These are phyloP conservation scores for Ophiostoma quercus DNA, from an alignment of 2,329 filamentous ascomycete genomes.

Conservation along the genomic window DNA sequence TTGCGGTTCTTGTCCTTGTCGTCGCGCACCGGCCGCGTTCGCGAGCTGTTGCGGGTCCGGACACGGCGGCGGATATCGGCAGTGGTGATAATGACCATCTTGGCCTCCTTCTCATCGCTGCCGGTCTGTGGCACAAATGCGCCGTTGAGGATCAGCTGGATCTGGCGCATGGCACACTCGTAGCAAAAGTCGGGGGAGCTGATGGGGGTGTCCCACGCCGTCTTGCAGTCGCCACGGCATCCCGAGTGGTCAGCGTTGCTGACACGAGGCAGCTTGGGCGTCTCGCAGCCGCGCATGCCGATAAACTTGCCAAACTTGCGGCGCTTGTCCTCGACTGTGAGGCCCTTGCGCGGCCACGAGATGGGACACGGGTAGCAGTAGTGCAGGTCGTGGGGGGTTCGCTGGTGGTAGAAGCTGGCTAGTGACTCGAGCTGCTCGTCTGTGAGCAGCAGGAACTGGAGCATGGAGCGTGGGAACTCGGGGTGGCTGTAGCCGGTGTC, in stretches of 20 bases:
- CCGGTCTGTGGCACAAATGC: neutral
- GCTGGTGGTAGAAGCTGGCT: slow-evolving; percentile 69
- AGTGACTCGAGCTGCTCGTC: slow-evolving; percentile 64
- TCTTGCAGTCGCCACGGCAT: slow-evolving; percentile 3
- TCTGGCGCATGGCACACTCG: neutral
- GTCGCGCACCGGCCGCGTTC: neutral
- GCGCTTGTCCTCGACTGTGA: slow-evolving; percentile 61
- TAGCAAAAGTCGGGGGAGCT: slow-evolving; percentile 5
- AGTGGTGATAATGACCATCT: neutral
- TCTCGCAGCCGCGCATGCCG: slow-evolving; percentile 56
- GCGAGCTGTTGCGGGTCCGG: neutral
- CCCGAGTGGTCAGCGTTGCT: neutral
- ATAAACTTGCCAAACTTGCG: slow-evolving; percentile 69
- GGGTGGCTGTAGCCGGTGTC: slow-evolving; percentile 58
- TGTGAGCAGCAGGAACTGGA: slow-evolving; percentile 69
- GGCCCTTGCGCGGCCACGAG: slow-evolving; percentile 48
- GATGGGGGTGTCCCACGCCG: neutral
- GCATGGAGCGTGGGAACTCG: slow-evolving; percentile 59
- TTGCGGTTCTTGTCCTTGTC: slow-evolving; percentile 8
- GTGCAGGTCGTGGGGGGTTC: slow-evolving; percentile 50
- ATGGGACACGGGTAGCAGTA: slow-evolving; percentile 63
- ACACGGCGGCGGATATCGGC: neutral
- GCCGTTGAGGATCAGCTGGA: slow-evolving; percentile 1
- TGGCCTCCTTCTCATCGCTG: neutral
- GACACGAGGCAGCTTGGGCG: slow-evolving; percentile 29